Conservation (phyloP, 1,284 basidiomycete species). For the Boletellus deceptivus region DNA sequence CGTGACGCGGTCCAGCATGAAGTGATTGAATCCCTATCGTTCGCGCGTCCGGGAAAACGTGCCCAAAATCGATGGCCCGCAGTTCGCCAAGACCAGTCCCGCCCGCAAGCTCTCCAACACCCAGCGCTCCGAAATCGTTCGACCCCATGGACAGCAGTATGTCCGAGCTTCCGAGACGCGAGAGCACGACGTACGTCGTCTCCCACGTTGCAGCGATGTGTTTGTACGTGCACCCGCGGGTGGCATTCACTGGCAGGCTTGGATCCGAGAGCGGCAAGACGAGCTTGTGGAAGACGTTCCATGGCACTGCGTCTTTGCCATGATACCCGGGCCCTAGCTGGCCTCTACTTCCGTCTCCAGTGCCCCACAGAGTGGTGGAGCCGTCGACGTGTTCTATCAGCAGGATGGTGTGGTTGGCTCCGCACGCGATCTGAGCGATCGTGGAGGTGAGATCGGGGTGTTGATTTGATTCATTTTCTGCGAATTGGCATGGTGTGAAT, state of each 20-base stretch:
- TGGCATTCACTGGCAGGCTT: slow-evolving; percentile 13
- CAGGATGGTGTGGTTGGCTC: slow-evolving; percentile 34
- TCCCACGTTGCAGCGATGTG: slow-evolving; percentile 75
- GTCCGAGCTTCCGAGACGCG: slow-evolving; percentile 45
- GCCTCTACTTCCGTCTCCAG: slow-evolving; percentile 59
- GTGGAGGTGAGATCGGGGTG: slow-evolving; percentile 10
- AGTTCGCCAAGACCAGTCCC: slow-evolving; percentile 20
- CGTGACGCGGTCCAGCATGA: slow-evolving; percentile 71
- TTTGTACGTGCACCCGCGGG: slow-evolving; percentile 39
- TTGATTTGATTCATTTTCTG: slow-evolving; percentile 4
- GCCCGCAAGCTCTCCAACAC: slow-evolving; percentile 39
- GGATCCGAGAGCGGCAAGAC: slow-evolving; percentile 35
- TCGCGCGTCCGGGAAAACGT: slow-evolving; percentile 31
- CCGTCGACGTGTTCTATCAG: slow-evolving; percentile 19
- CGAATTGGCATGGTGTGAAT: slow-evolving; percentile 30
- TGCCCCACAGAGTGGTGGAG: slow-evolving; percentile 57
- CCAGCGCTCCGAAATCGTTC: slow-evolving; percentile 82
- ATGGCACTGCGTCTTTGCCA: slow-evolving; percentile 14
- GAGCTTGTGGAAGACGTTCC: slow-evolving; percentile 49
- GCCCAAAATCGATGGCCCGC: slow-evolving; percentile 45
- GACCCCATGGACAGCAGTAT: slow-evolving; percentile 77
- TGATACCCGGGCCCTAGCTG: slow-evolving; percentile 51
- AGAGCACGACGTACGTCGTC: slow-evolving; percentile 70
- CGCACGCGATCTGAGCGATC: slow-evolving; percentile 26
- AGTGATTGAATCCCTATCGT: slow-evolving; percentile 41